phyloP scores from a whole-genome alignment of 345 rosid genomes.

The Trapa incisa region DNA sequence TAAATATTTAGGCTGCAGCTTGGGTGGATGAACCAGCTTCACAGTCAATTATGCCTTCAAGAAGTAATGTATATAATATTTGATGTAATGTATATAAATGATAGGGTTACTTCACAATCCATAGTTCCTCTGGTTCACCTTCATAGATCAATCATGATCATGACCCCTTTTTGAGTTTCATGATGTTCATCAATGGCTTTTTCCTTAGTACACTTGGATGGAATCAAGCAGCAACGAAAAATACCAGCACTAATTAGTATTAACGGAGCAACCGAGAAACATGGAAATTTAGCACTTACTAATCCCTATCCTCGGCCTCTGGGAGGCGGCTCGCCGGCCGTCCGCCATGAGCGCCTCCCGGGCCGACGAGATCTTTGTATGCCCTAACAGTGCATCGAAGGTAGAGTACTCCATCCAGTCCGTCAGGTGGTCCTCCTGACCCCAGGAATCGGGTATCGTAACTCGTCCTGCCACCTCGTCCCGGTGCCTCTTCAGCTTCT shows the following conservation, averaged over 20 bases:
- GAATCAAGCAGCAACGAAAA: not conserved
- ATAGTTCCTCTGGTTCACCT: no score
- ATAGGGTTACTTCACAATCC: no score
- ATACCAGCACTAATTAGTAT: not conserved
- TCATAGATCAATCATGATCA: no score
- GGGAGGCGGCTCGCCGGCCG: constrained; percentile 8
- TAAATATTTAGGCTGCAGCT: no score
- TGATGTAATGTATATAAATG: no score
- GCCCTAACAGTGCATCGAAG: constrained; percentile 37
- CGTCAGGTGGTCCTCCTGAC: constrained; percentile 41
- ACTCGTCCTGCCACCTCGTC: constrained; percentile 45
- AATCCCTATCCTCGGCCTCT: constrained; percentile 25
- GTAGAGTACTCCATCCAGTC: constrained; percentile 57
- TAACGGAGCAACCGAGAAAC: not conserved
- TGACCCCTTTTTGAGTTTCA: no score
- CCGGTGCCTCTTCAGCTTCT: constrained; percentile 52
- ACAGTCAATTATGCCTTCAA: no score
- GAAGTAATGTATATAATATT: no score
- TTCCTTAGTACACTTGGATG: not conserved
- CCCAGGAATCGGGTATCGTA: constrained; percentile 54
- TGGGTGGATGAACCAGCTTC: no score
- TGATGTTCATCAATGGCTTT: no score
- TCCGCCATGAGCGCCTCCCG: constrained; percentile 48
- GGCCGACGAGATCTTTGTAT: constrained; percentile 43
- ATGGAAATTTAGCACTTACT: constrained; percentile 12